Percentiles rank a stretch among this genome's conserved stretches.
phyloP scores from a whole-genome alignment of 176 grass and related monocot species.

The Musa beccarii region DNA sequence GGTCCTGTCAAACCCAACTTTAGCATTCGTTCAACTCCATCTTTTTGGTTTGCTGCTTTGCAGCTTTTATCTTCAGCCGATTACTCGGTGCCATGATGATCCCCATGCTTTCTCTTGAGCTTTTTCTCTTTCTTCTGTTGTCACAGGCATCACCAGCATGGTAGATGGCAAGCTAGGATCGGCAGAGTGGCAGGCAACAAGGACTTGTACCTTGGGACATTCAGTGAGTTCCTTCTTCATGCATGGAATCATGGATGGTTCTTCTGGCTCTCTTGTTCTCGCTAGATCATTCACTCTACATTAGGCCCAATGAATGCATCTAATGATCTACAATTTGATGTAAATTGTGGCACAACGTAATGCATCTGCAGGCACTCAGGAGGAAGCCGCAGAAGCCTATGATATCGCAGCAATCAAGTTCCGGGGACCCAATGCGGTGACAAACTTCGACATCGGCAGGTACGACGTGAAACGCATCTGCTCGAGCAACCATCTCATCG shows the following conservation, averaged over 20 bases:
- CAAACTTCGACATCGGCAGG: slow-evolving; percentile 90
- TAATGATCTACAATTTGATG: slow-evolving; percentile 3
- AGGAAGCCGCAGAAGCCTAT: slow-evolving; percentile 91
- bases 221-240: slow-evolving; percentile 54
- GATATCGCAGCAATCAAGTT: slow-evolving; percentile 98
- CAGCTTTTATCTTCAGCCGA: slow-evolving; percentile 37
- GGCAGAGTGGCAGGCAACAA: slow-evolving; percentile 94
- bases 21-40: background rate
- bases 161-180: slow-evolving; percentile 94
- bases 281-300: background rate
- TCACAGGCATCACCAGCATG: slow-evolving; percentile 92
- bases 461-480: slow-evolving; percentile 90
- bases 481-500: slow-evolving; percentile 68
- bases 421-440: slow-evolving; percentile 78
- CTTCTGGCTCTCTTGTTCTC: background rate
- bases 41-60: slow-evolving; percentile 28
- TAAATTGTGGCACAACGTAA: background rate
- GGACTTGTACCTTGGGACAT: slow-evolving; percentile 88
- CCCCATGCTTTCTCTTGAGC: slow-evolving; percentile 10
- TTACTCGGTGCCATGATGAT: slow-evolving; percentile 10
- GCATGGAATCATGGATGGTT: background rate
- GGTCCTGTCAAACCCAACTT: slow-evolving; percentile 39
- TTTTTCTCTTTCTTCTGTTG: slow-evolving; percentile 15
- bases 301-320: background rate
- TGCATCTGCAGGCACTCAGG: slow-evolving; percentile 60